Evolutionary conservation across 768 basidiomycete species (phyloP), one percentile per base, ranked within the genome.

Genomic region (Leccinellum albellum): DNA sequence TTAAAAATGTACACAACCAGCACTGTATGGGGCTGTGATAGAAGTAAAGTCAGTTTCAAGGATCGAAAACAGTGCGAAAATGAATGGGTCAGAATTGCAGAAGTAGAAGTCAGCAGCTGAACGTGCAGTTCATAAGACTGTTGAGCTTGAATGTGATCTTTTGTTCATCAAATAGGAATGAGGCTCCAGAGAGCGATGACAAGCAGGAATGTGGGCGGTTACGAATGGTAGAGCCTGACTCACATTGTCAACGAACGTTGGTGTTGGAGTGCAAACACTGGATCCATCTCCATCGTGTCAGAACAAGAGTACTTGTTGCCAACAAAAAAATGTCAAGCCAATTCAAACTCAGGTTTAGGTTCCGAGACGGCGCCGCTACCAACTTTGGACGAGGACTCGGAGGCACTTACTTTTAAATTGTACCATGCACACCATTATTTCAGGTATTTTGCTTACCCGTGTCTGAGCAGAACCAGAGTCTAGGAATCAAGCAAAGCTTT

Each of bases 101-200:
- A 71, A 64, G 69, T 64, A 55, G 29, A 58, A 58, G 57, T 78
- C 76, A 75, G 74, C 76, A 78, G 58, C 50, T 76, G 76, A 74
- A 74, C 65, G 32, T 5, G 14, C 44, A 14, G 69, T 66, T 71
- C 75, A 76, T 77, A 65, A 72, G 76, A 78, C 75, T 78, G 76
- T 77, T 77, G 76, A 77, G 76, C 75, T 78, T 77, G 76, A 76
- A 74, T 76, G 73, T 75, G 74, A 73, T 69, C 44, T 69, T 57
- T 61, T 58, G 47, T 68, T 77, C 77, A 77, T 77, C 76, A 74
- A 61, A 45, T 44, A 15, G 15, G 20, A n/a, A 21, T 26, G 61
- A 17, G 4, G 14, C 24, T 37, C 46, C 26, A 47, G 56, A 15
- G 21, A 24, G 12, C 7, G n/a, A 29, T n/a, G n/a, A n/a, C n/a